phyloP scores from a whole-genome alignment of 345 rosid species.

The Populus davidiana region DNA sequence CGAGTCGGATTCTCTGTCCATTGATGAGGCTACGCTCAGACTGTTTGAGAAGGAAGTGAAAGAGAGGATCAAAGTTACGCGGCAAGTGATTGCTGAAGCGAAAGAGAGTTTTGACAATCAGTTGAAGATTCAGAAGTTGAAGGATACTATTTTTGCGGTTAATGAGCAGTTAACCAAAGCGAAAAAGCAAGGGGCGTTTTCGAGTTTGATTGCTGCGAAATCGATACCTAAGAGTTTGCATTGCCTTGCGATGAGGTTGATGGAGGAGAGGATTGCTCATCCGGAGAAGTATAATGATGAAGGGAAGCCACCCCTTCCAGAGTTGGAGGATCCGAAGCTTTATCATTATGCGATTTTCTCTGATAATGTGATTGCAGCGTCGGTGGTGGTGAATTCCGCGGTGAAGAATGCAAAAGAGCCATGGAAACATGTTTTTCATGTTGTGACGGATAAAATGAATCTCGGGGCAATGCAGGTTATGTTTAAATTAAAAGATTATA shows the following conservation, averaged over 20 bases:
- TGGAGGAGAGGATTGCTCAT: constrained; percentile 92
- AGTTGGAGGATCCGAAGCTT: constrained; percentile 78
- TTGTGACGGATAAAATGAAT: constrained; percentile 97
- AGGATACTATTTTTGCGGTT: constrained; percentile 80
- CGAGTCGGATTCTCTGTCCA: constrained; percentile 56
- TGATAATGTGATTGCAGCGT: constrained; percentile 87
- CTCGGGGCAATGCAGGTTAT: constrained; percentile 99
- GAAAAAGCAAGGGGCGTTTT: constrained; percentile 92
- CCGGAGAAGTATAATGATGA: constrained; percentile 77
- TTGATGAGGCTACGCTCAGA: constrained; percentile 64
- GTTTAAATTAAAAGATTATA: constrained; percentile 87
- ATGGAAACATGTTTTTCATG: constrained; percentile 88
- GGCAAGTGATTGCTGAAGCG: constrained; percentile 82
- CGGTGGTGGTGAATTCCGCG: constrained; percentile 95
- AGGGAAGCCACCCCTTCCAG: constrained; percentile 60
- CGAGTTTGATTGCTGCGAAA: constrained; percentile 92
- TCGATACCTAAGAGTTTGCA: constrained; percentile 92
- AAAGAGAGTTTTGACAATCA: constrained; percentile 95
- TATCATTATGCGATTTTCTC: constrained; percentile 92
- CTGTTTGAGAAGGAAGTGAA: constrained; percentile 96
- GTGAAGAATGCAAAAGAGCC: constrained; percentile 95
- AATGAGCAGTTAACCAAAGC: constrained; percentile 90
- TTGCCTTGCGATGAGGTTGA: constrained; percentile 88
- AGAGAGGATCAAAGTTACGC: constrained; percentile 80
- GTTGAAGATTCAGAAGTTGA: constrained; percentile 90